A percentile compares a stretch with the other conserved stretches of the same genome.
These are phyloP conservation scores for Cenchrus americanus DNA, from an alignment of 176 grass and related monocot genomes.

Conservation along the genomic window DNA sequence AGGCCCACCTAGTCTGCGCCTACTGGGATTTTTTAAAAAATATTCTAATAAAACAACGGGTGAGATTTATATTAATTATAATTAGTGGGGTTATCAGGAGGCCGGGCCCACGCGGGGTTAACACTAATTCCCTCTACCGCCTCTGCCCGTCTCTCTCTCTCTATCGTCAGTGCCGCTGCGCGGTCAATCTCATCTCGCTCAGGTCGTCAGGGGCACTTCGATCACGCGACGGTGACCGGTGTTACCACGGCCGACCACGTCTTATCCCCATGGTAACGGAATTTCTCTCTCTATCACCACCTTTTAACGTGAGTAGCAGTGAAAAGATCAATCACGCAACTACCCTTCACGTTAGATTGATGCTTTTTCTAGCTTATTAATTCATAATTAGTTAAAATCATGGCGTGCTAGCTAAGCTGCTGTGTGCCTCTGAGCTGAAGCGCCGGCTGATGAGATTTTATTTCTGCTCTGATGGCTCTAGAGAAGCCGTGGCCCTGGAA, in stretches of 20 bases:
- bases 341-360: not conserved
- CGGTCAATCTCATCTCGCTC: not conserved
- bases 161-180: not conserved
- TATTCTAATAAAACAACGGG: too few species aligned
- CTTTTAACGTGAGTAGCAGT: not conserved
- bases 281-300: not conserved
- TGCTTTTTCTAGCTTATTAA: not conserved
- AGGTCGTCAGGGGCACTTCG: not conserved
- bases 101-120: conserved; percentile 16
- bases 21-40: not conserved
- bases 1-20: conserved; percentile 37
- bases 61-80: not conserved
- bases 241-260: conserved; percentile 51
- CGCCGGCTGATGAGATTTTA: too few species aligned
- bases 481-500: not conserved
- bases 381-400: not conserved
- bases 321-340: not conserved
- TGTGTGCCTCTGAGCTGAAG: not conserved
- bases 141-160: not conserved
- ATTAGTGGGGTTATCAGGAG: not conserved
- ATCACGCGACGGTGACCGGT: not conserved
- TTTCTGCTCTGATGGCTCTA: not conserved
- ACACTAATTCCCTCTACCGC: conserved; percentile 36
- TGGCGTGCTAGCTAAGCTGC: too few species aligned
- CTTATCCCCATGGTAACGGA: conserved; percentile 28